Evolutionary conservation across 2,329 filamentous ascomycete genomes (phyloP).

Genomic region (Chrysoporthe cubensis): DNA sequence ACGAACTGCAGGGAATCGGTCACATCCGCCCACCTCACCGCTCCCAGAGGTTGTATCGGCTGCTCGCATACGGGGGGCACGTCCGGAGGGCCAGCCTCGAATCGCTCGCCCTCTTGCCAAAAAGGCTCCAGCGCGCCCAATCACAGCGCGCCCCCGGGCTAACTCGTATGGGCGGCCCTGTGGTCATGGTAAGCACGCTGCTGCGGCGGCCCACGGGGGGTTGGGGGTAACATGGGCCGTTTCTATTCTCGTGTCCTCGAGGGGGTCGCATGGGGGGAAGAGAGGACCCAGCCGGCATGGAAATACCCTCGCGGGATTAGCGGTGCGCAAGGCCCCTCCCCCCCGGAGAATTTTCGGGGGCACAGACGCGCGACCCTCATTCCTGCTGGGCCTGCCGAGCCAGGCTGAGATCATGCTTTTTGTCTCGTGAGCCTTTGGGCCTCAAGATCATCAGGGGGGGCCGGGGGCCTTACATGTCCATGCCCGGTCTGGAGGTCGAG

Average conservation of each 20-base stretch:
- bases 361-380: not conserved
- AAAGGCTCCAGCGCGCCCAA: not conserved
- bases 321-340: too few relatives aligned
- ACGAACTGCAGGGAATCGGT: not conserved
- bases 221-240: too few relatives aligned
- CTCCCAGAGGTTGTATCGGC: conserved; percentile 1
- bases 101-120: not conserved
- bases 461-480: too few relatives aligned
- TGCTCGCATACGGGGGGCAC: conserved; percentile 3
- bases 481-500: too few relatives aligned
- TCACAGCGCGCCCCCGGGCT: not conserved
- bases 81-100: not conserved
- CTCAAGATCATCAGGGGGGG: not conserved
- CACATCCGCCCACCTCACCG: not conserved
- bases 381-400: not conserved
- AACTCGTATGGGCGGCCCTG: not conserved
- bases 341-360: not conserved
- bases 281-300: too few relatives aligned
- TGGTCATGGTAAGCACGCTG: not conserved
- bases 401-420: not conserved
- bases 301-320: not conserved
- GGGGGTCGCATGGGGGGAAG: not conserved
- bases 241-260: not conserved
- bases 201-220: too few relatives aligned
- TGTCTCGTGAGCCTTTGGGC: not conserved